Base-by-base conservation (phyloP, 805 yeast genomes). In the Candida nemodendra region DNA sequence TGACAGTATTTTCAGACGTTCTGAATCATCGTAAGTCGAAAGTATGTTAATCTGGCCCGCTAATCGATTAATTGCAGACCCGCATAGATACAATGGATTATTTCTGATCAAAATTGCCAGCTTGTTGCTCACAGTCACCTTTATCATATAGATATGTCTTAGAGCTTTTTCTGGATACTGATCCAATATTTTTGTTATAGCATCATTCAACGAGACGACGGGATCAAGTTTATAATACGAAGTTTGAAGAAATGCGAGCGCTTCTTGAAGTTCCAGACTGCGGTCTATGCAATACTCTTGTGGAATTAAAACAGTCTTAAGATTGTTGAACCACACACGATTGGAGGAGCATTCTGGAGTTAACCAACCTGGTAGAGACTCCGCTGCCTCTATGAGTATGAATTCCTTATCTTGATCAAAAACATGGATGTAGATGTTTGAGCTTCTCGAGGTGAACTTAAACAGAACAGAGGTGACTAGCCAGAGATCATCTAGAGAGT, bases 381-480 rank as follows among this genome's bases (percentile, higher is more conserved):
- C 72, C 25, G 71, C 63, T 1, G 72, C 67, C 42, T 76, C 81
- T 7, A 74, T 66, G 30, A 81, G 51, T 8, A 79, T 34, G 31
- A 74, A 71, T 41, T 81, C 87, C 6, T 80, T 77, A 31, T 76
- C 82, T 2, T 70, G 66, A 48, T 79, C 86, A 41, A 65, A 61
- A 2, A 65, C 43, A 27, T 69, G 74, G 4, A 76, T 64, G 49
- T 62, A 74, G 2, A 75, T 36, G 38, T 67, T 70, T 9, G 41
- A 30, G 30, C 50, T 43, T 18, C 56, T 37, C 4, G 51, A 42
- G 2, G 59, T 45, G 36, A 74, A 61, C 3, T 64, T 54, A 41
- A 56, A 60, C 5, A 79, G 49, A 1, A 78, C 34, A 5, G 62
- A 54, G 1, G 70, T 53, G 4, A 77, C 44, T 5, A 79, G 51